These are phyloP conservation scores for Daldinia bambusicola DNA, from an alignment of 495 filamentous ascomycete genomes.

Conservation along the genomic window DNA sequence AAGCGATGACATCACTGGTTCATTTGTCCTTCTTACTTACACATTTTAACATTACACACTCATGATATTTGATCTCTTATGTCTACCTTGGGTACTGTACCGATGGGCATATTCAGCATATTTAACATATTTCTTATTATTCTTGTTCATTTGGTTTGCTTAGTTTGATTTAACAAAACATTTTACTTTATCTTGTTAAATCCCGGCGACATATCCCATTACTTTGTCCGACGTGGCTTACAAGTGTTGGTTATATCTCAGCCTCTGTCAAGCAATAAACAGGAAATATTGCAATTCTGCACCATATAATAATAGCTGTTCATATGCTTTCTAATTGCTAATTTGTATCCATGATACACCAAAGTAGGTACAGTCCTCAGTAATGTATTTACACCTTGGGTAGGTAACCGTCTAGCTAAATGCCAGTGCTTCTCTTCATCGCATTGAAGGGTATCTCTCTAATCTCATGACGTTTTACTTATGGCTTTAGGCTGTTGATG, in stretches of 20 bases:
- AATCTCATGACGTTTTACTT: background rate
- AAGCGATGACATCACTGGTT: slow-evolving; percentile 11
- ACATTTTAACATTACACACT: background rate
- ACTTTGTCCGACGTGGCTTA: slow-evolving; percentile 38
- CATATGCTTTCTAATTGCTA: background rate
- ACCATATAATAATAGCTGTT: slow-evolving; percentile 11
- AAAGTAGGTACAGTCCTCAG: background rate
- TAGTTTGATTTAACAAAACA: slow-evolving; percentile 10
- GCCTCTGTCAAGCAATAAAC: slow-evolving; percentile 30
- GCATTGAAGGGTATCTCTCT: background rate
- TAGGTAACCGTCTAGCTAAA: background rate
- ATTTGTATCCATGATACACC: background rate
- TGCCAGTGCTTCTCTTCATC: background rate
- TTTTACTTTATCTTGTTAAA: slow-evolving; percentile 17
- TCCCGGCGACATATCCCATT: slow-evolving; percentile 26
- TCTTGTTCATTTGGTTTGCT: background rate
- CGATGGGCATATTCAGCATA: too few species aligned
- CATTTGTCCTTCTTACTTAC: background rate
- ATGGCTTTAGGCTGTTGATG: slow-evolving; percentile 66
- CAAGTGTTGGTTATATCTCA: slow-evolving; percentile 30
- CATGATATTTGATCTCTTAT: background rate
- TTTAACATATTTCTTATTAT: too few species aligned
- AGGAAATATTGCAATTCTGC: slow-evolving; percentile 7
- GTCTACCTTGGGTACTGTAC: too few species aligned
- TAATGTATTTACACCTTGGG: background rate